Conservation (phyloP, 148 eudicot species). For the Heliosperma pusillum region DNA sequence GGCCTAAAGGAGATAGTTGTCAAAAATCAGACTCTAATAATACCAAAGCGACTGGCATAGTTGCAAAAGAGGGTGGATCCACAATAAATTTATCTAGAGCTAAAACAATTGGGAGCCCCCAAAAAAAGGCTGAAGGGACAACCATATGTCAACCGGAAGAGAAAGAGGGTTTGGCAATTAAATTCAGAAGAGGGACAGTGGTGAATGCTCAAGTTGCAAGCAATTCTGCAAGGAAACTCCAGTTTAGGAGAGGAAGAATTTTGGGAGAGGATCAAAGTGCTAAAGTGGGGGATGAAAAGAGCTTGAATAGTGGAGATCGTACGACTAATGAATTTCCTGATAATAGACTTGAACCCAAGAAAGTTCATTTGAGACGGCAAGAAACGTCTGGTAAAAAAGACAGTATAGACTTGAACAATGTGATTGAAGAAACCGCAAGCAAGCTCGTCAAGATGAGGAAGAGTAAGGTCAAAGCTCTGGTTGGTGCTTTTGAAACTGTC, state of each 20-base stretch:
- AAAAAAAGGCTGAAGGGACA: constrained; percentile 27
- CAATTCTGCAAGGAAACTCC: constrained; percentile 38
- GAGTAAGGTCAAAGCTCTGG: constrained; percentile 80
- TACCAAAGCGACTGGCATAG: constrained; percentile 20
- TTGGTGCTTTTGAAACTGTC: constrained; percentile 71
- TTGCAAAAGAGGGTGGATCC: constrained; percentile 20
- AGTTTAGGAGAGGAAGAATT: constrained; percentile 35
- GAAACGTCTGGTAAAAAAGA: constrained; percentile 39
- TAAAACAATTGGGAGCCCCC: constrained; percentile 22
- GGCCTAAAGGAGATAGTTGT: constrained; percentile 12
- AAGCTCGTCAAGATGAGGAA: constrained; percentile 58
- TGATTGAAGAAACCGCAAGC: constrained; percentile 74
- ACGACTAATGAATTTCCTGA: constrained; percentile 24
- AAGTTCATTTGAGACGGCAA: constrained; percentile 53
- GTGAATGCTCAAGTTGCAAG: constrained; percentile 36
- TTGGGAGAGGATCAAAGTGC: constrained; percentile 35
- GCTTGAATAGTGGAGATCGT: constrained; percentile 34
- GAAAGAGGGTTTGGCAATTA: constrained; percentile 32
- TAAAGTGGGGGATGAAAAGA: constrained; percentile 19
- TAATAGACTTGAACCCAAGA: constrained; percentile 21
- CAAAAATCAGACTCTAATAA: constrained; percentile 9
- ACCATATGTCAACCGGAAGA: constrained; percentile 25
- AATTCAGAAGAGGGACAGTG: constrained; percentile 49
- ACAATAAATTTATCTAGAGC: constrained; percentile 26
- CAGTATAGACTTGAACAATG: constrained; percentile 45